Evolutionary conservation across 306 rosid genomes (phyloP), one percentile per base, ranked within the genome.

Genomic region (Potentilla sterilis): DNA sequence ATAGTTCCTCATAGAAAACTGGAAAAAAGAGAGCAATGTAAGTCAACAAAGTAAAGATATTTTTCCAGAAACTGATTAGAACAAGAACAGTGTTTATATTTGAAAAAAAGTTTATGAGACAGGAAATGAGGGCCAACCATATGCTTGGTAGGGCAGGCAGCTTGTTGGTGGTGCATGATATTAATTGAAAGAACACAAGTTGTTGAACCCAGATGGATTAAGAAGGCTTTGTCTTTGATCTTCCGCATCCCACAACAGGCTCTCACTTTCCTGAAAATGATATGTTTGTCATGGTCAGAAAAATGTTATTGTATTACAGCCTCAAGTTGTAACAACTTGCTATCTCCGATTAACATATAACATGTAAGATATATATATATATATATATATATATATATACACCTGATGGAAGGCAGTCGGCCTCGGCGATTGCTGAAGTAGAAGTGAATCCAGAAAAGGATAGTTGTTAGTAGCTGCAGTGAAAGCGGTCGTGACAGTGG

Each of bases 211-310:
- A 82, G 87, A 89, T 76, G 93, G 86, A 80, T 75, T 84, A 72
- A 80, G 90, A 85, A 89, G 74, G 89, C 73, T 87, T 74, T 89
- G 96, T 83, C 89, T 86, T 57, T 91, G 93, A 49, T 91, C 96
- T 80, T 89, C 96, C 65, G 55, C 69, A n/a, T 89, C 97, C 96
- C 94, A 89, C 76, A 87, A 81, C 32, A 85, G 79, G 82, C 80
- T 82, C 69, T 79, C 87, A 70, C 43, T 67, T 54, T 81, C 89
- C 97, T 93, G 97, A 91, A 86, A 88, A 83, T 75, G 66, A 85
- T 68, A 63, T 82, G 57, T 83, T 81, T 70, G 77, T 69, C 43
- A 72, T 51, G 28, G 67, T 76, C 12, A 63, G 54, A 75, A 4
- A 80, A 37, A 22, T 46, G 12, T 28, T 5, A 57, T 11, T 58